Percentiles rank a stretch among this genome's conserved stretches.
phyloP scores from a whole-genome alignment of 257 asterid genomes.

The Lycium barbarum region DNA sequence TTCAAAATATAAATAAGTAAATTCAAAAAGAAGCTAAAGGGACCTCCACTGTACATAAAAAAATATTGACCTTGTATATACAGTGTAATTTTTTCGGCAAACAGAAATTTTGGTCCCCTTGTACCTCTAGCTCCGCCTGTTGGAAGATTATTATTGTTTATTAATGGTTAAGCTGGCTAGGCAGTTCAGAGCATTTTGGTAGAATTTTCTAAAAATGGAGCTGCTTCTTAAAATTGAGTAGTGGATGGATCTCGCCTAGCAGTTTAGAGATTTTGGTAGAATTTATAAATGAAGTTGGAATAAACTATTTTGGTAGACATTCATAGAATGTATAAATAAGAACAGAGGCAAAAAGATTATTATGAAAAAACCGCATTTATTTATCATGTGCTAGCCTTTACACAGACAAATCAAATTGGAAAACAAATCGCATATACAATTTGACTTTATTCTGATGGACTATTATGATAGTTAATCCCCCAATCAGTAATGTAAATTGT shows the following conservation, averaged over 20 bases:
- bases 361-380: not conserved
- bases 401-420: not conserved
- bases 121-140: too few relatives aligned
- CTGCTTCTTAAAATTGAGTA: too few relatives aligned
- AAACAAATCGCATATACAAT: too few relatives aligned
- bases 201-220: too few relatives aligned
- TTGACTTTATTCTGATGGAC: not conserved
- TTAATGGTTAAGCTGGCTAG: not conserved
- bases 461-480: not conserved
- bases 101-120: too few relatives aligned
- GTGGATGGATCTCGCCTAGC: not conserved
- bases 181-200: too few relatives aligned
- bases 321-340: too few relatives aligned
- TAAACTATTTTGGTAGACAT: too few relatives aligned
- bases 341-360: too few relatives aligned
- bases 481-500: slow-evolving; percentile 43
- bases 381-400: not conserved
- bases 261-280: not conserved
- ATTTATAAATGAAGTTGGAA: not conserved
- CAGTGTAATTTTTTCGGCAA: too few relatives aligned
- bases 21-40: not conserved
- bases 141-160: not conserved
- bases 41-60: not conserved
- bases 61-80: not conserved
- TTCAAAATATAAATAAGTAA: not conserved